Base-by-base conservation (phyloP, 1,284 basidiomycete species). In the Leccinum ponderosum region DNA sequence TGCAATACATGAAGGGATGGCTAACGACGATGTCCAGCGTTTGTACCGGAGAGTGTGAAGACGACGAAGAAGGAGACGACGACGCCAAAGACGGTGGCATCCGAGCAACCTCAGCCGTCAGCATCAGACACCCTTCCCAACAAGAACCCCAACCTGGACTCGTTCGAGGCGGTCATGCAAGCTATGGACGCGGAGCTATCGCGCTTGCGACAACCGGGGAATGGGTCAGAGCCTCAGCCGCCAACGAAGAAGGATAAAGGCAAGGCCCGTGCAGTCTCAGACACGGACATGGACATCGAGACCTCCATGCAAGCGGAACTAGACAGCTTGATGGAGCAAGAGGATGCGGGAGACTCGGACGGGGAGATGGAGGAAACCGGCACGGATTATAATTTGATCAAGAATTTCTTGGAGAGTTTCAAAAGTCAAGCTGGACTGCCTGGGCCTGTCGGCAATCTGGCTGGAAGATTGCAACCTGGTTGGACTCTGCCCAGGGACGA, bases 321-420 rank as follows among this genome's bases (percentile, higher is more conserved):
- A 7, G 85, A 82, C 35, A 81, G 80, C 6, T 80, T 88, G 0
- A 77, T 97, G 37, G 85, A 88, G 62, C 76, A 75, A 42, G 80
- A 73, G n/a, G 82, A 81, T 14, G 63, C 53, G 3, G 80, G 79
- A 15, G 84, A 83, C 12, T 82, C 82, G 12, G 84, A 81, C 6
- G 83, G 83, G 42, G 83, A 82, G 7, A 79, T 76, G 12, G 82
- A 78, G 1, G 77, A 70, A 11, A 81, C 83, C 53, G 78, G 77
- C 39, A 80, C 86, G 68, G 93, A 98, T 73, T 96, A 95, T 75
- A 88, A 87, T 66, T 77, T 98, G 68, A 96, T 98, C 80, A 95
- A 93, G 75, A 95, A 97, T 75, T 94, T 98, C 76, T 77, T 98
- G 71, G 93, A 97, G 78, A 97, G 94, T 73, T 97, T 93, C 80